Conservation (phyloP, 345 rosid genomes). For the Populus simonii region DNA sequence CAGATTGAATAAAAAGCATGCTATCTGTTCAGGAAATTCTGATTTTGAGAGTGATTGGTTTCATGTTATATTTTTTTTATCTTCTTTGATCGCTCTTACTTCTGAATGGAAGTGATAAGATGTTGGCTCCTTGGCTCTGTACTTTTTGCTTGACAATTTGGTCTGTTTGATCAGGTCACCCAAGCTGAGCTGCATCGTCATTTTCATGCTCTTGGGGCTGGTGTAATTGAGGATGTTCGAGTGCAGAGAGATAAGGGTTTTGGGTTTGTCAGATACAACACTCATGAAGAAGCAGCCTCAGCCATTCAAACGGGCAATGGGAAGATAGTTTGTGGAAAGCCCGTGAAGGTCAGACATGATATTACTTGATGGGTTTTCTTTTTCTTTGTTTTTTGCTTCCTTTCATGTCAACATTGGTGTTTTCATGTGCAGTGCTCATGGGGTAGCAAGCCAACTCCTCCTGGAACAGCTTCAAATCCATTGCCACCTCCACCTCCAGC, state of each 20-base stretch:
- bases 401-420: constrained; percentile 12
- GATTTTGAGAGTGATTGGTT: background rate
- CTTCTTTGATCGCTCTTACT: background rate
- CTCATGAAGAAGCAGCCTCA: constrained; percentile 81
- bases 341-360: constrained; percentile 59
- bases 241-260: constrained; percentile 95
- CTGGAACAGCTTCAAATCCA: constrained; percentile 88
- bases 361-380: background rate
- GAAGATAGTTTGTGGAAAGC: constrained; percentile 74
- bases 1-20: background rate
- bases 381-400: background rate
- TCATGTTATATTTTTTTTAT: background rate
- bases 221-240: constrained; percentile 91
- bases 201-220: constrained; percentile 83
- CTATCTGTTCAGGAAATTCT: background rate
- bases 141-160: constrained; percentile 1
- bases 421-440: constrained; percentile 67
- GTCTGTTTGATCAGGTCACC: constrained; percentile 42
- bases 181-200: constrained; percentile 87
- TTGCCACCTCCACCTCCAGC: constrained; percentile 92
- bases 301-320: constrained; percentile 90
- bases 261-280: constrained; percentile 91
- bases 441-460: constrained; percentile 93
- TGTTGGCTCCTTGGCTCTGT: background rate
- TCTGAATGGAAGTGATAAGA: background rate